Evolutionary conservation across 2,329 filamentous ascomycete genomes (phyloP), one percentile per base, ranked within the genome.

Genomic region (Leptographium radiaticola): DNA sequence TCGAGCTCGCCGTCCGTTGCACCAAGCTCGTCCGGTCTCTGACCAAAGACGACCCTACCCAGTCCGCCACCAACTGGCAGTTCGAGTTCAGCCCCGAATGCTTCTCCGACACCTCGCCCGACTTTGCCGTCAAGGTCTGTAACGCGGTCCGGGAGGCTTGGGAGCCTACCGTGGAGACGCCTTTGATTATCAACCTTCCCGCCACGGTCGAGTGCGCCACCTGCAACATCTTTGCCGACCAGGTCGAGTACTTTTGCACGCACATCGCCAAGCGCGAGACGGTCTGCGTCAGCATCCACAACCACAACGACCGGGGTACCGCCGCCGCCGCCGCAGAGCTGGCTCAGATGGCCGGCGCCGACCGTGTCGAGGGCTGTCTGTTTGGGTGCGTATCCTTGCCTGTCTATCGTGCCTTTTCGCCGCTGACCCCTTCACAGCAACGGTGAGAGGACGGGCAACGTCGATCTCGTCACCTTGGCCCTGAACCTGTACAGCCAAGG

Each of bases 401-500:
- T 25, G 25, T 25, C 25, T 25, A 2, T 25, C 25, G 3, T 25
- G 25, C 5, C 25, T 25, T 25, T 25, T 25, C 25, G 25, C 25
- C 25, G 5, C 25, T 25, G 25, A 25, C 25, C 25, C 25, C 25
- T 25, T 25, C 5, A 2, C 25, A 25, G 90, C 52, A 97, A 97
- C 62, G 91, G 93, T 56, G 91, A 98, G 75, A 76, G 93, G 59
- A 97, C 91, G 0, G 93, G 91, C 58, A 97, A 97, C 63, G 89
- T 96, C 20, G 91, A 97, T 65, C 77, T 97, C 53, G 89, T 97
- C 50, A 97, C 90, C 38, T 76, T 97, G 54, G 93, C 82, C 34
- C 75, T 97, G 56, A 97, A 97, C 67, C 81, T 97, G 18, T 97
- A 97, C 70, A 96, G 90, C 0, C 91, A 97, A 68, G 91, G 91